Evolutionary conservation across 2,329 filamentous ascomycete genomes (phyloP).

Genomic region (Hypoxylon sp.): DNA sequence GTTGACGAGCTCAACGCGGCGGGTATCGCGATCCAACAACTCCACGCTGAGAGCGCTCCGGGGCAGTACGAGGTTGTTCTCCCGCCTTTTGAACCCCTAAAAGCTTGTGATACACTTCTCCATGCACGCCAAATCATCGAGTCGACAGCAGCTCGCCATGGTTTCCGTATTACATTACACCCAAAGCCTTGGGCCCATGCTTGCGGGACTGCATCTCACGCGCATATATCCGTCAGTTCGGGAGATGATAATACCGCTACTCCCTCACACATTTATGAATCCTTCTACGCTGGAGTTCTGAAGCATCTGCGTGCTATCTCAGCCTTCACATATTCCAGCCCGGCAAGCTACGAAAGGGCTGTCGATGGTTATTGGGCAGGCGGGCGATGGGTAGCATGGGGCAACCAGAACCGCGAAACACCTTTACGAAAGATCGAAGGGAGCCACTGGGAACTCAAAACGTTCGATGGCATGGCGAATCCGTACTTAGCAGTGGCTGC

Average conservation of each 20-base stretch:
- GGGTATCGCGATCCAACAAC: slow-evolving; percentile 5
- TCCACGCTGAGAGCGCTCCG: slow-evolving; percentile 3
- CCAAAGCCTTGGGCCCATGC: slow-evolving; percentile 1
- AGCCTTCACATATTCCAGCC: background rate
- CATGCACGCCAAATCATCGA: slow-evolving; percentile 1
- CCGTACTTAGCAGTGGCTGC: background rate
- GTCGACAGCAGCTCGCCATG: background rate
- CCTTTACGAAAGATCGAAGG: background rate
- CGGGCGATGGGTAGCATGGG: background rate
- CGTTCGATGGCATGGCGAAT: background rate
- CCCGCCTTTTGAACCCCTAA: background rate
- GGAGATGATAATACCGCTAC: background rate
- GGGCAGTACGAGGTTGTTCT: background rate
- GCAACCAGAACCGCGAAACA: background rate
- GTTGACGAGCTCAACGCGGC: background rate
- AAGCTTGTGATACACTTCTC: background rate
- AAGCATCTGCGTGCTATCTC: slow-evolving; percentile 1
- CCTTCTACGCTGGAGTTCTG: background rate
- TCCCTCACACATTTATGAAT: slow-evolving; percentile 1
- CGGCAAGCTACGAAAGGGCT: slow-evolving; percentile 2
- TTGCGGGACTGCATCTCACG: background rate
- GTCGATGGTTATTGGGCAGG: slow-evolving; percentile 3
- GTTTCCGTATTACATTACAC: background rate
- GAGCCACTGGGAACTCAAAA: slow-evolving; percentile 1
- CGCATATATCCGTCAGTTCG: background rate